A percentile compares a stretch with the other conserved stretches of the same genome.
Conservation (phyloP, 768 basidiomycete species). For the Cystobasidium tubakii region DNA sequence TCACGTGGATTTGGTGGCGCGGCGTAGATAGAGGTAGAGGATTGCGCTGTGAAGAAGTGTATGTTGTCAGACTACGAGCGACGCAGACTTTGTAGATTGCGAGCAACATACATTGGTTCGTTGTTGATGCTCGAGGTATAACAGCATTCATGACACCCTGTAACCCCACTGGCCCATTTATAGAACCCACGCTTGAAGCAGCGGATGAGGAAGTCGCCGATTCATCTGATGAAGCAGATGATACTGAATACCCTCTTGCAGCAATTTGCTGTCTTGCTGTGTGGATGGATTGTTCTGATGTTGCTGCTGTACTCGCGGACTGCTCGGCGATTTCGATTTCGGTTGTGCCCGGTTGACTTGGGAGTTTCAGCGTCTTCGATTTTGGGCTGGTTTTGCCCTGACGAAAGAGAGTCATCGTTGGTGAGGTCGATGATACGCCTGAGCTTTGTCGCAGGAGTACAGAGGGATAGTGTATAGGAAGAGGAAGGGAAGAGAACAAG, state of each 20-base stretch:
- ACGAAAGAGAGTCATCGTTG: background rate
- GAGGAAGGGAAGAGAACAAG: too few species aligned
- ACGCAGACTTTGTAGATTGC: too few species aligned
- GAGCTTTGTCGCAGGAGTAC: too few species aligned
- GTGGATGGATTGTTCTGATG: background rate
- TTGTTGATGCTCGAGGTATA: background rate
- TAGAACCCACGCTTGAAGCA: background rate
- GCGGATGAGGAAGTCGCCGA: background rate
- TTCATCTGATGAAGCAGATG: background rate
- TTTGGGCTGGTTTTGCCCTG: background rate
- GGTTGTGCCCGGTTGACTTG: background rate
- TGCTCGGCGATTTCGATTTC: background rate
- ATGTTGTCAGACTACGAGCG: too few species aligned
- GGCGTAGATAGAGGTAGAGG: background rate
- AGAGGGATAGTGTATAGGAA: too few species aligned
- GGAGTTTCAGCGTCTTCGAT: background rate
- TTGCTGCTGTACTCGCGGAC: background rate
- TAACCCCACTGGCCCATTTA: background rate
- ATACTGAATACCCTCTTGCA: background rate
- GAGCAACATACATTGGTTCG: too few species aligned
- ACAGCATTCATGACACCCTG: constrained; percentile 1
- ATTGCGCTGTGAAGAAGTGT: background rate
- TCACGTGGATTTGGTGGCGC: background rate
- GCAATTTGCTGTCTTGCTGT: background rate
- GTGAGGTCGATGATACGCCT: background rate